Conservation (phyloP, 306 rosid genomes). For the Cicer cuneatum region DNA sequence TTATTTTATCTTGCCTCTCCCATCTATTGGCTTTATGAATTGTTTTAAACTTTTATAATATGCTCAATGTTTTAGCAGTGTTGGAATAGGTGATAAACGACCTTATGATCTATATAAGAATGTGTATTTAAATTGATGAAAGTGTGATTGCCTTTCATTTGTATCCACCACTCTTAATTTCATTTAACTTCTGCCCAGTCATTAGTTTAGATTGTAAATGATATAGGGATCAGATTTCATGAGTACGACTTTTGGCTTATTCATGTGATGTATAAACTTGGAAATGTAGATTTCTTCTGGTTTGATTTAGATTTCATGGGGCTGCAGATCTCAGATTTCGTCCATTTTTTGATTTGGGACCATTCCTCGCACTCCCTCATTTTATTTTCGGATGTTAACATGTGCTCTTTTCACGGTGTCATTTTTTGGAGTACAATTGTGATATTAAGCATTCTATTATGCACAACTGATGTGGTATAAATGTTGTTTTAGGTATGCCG, state of each 20-base stretch:
- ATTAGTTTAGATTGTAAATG: background rate
- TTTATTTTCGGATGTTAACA: background rate
- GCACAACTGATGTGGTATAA: slow-evolving; percentile 48
- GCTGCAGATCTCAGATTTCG: slow-evolving; percentile 1
- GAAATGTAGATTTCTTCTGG: slow-evolving; percentile 20
- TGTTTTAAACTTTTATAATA: slow-evolving; percentile 8
- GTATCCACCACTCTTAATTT: slow-evolving; percentile 16
- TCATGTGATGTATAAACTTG: background rate
- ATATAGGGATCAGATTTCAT: slow-evolving; percentile 15
- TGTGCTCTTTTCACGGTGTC: background rate
- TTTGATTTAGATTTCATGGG: background rate
- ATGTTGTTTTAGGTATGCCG: slow-evolving; percentile 52
- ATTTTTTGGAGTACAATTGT: slow-evolving; percentile 19
- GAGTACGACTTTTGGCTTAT: slow-evolving; percentile 8
- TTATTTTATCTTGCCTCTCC: slow-evolving; percentile 6
- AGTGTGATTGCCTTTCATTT: slow-evolving; percentile 2
- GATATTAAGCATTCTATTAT: background rate
- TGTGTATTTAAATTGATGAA: slow-evolving; percentile 13
- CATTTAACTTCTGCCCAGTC: background rate
- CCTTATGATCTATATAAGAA: background rate
- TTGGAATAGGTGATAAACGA: slow-evolving; percentile 1
- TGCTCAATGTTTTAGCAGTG: background rate
- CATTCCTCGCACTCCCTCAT: background rate
- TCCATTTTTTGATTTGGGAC: slow-evolving; percentile 19
- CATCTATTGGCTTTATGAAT: slow-evolving; percentile 1